Percentiles rank a stretch among this genome's conserved stretches.
Conservation (phyloP, 495 filamentous ascomycete genomes). For the Tuber melanosporum region DNA sequence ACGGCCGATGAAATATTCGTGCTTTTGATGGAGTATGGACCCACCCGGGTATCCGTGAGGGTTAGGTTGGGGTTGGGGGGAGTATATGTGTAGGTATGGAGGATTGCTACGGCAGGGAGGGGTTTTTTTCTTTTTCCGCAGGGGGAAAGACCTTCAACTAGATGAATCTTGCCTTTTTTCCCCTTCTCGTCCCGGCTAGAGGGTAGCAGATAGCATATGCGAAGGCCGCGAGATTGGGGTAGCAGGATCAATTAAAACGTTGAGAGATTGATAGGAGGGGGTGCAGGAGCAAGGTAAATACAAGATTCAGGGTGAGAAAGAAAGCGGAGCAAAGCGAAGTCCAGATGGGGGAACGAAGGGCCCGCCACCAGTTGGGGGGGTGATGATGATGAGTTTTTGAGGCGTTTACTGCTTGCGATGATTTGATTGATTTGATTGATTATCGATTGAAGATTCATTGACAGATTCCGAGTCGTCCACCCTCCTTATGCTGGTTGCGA, state of each 20-base stretch:
- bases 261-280: background rate
- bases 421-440: background rate
- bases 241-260: background rate
- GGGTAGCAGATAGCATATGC: background rate
- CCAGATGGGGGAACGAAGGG: background rate
- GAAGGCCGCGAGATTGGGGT: background rate
- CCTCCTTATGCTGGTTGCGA: background rate
- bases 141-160: background rate
- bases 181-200: background rate
- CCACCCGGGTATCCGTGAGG: background rate
- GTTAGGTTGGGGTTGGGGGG: slow-evolving; percentile 2
- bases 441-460: background rate
- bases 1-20: background rate
- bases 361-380: background rate
- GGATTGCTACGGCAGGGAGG: background rate
- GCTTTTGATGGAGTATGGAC: background rate
- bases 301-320: background rate
- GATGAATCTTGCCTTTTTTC: background rate
- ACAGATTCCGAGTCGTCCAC: background rate
- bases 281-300: background rate
- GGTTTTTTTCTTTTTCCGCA: background rate
- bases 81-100: background rate
- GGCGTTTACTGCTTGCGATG: background rate
- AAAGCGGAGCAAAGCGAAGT: background rate
- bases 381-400: background rate